Conservation (phyloP, 2,329 filamentous ascomycete species). For the Monilinia fructigena region DNA sequence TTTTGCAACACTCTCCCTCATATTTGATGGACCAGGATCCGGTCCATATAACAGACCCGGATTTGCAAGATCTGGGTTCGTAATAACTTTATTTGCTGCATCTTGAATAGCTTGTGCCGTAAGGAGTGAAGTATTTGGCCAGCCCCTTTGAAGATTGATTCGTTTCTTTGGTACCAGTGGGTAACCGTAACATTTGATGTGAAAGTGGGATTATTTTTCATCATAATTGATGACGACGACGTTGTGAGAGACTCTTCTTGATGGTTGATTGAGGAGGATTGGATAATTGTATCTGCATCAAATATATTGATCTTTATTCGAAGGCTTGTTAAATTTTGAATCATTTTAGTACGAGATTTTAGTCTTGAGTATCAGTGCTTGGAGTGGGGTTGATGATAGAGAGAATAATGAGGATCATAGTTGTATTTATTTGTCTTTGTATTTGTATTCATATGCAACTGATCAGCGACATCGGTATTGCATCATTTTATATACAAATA, state of each 20-base stretch:
- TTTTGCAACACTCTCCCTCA: slow-evolving; percentile 64
- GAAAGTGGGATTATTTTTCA: slow-evolving; percentile 4
- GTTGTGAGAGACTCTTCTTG: background rate
- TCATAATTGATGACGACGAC: background rate
- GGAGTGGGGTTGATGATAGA: too few relatives aligned
- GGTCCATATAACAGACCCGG: slow-evolving; percentile 63
- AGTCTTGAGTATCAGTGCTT: too few relatives aligned
- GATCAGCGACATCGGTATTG: too few relatives aligned
- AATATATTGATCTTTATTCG: background rate
- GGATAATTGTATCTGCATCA: background rate
- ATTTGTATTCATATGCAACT: too few relatives aligned
- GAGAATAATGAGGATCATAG: too few relatives aligned
- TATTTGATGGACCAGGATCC: slow-evolving; percentile 69
- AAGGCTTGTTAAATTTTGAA: background rate
- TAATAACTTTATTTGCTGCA: slow-evolving; percentile 55
- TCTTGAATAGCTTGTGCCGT: slow-evolving; percentile 41
- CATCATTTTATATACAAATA: too few relatives aligned
- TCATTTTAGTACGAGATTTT: background rate
- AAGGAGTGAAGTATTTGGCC: slow-evolving; percentile 52
- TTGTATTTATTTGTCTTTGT: too few relatives aligned
- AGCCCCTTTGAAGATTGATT: slow-evolving; percentile 68
- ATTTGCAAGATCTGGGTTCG: slow-evolving; percentile 56
- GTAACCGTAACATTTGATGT: background rate
- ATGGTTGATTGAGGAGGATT: background rate
- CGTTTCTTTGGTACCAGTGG: slow-evolving; percentile 25